Percentiles rank a stretch among this genome's conserved stretches.
phyloP scores from a whole-genome alignment of 495 filamentous ascomycete species.

The Aspergillus avenaceus region DNA sequence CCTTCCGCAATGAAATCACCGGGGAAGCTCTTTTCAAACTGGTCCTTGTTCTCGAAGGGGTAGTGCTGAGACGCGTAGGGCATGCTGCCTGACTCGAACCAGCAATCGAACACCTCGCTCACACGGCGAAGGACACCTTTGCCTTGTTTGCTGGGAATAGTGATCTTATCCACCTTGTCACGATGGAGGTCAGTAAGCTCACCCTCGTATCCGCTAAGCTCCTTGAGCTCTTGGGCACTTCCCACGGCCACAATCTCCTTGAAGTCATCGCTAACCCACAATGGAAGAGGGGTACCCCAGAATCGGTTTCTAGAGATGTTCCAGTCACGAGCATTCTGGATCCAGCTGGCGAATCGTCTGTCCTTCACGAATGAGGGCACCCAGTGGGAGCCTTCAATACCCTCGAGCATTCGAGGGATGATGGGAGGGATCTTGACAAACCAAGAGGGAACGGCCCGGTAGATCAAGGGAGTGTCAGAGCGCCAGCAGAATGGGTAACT shows the following conservation, averaged over 20 bases:
- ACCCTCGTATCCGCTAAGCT: constrained; percentile 79
- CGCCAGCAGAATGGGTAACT: constrained; percentile 95
- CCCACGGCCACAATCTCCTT: constrained; percentile 86
- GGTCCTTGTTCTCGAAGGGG: constrained; percentile 86
- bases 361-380: constrained; percentile 92
- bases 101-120: constrained; percentile 95
- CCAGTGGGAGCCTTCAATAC: constrained; percentile 91
- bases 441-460: constrained; percentile 92
- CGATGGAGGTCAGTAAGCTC: constrained; percentile 90
- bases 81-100: constrained; percentile 95
- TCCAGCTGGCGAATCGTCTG: constrained; percentile 82
- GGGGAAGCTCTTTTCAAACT: constrained; percentile 80
- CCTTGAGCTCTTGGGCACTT: constrained; percentile 79
- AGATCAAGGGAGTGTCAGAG: constrained; percentile 92
- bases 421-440: constrained; percentile 84
- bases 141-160: constrained; percentile 87
- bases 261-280: constrained; percentile 88
- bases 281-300: constrained; percentile 92
- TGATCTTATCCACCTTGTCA: constrained; percentile 93
- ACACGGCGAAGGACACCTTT: constrained; percentile 80
- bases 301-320: constrained; percentile 94
- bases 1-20: constrained; percentile 98
- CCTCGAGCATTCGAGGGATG: constrained; percentile 84
- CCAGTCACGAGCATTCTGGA: constrained; percentile 92
- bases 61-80: constrained; percentile 92